phyloP scores from a whole-genome alignment of 352 stramenopile species.

The Proteromonas lacertae region DNA sequence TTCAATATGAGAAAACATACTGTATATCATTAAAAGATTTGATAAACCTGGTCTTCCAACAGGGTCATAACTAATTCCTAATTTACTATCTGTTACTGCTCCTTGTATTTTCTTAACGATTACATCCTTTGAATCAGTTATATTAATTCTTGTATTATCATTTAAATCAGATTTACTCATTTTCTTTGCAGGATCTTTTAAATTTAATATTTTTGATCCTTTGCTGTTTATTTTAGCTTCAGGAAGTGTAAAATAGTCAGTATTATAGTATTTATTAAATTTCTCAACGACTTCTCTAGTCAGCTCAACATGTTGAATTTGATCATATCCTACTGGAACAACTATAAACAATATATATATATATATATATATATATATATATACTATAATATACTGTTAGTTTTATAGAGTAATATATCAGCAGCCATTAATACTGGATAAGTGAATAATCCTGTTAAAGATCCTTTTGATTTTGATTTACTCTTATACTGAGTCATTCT shows the following conservation, averaged over 20 bases:
- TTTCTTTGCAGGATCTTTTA: constrained; percentile 73
- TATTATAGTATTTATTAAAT: constrained; percentile 79
- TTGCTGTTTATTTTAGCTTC: constrained; percentile 37
- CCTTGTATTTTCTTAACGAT: constrained; percentile 38
- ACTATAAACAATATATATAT: too few species aligned
- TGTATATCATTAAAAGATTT: constrained; percentile 69
- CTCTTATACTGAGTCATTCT: constrained; percentile 99
- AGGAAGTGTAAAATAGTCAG: constrained; percentile 22
- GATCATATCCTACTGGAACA: constrained; percentile 88
- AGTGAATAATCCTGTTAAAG: constrained; percentile 60
- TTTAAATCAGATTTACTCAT: constrained; percentile 89
- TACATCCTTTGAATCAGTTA: constrained; percentile 34
- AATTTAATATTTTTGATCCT: constrained; percentile 75
- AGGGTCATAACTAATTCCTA: constrained; percentile 68
- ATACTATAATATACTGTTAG: too few species aligned
- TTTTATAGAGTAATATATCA: constrained; percentile 93
- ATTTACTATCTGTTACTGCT: constrained; percentile 50
- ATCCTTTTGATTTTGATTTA: constrained; percentile 47
- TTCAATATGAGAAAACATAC: constrained; percentile 31
- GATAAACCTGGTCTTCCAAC: constrained; percentile 51
- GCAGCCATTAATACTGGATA: constrained; percentile 95
- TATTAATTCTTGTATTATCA: constrained; percentile 59
- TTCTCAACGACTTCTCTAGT: constrained; percentile 64
- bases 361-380: too few species aligned
- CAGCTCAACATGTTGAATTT: constrained; percentile 93